Conservation (phyloP, 1,139 yeast genomes). For the Lodderomyces oxycetoniae region DNA sequence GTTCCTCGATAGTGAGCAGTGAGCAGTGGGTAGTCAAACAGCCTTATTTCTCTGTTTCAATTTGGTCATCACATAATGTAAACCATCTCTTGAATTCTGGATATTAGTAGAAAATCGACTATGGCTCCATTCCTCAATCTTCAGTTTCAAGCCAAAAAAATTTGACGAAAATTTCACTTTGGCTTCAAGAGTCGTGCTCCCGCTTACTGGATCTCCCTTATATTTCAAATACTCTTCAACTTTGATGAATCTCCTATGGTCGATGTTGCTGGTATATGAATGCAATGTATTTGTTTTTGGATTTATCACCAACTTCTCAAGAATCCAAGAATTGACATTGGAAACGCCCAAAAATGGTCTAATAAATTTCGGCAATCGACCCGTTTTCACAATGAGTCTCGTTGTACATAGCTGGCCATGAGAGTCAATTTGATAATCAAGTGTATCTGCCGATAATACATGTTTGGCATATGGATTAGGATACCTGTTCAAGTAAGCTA, state of each 20-base stretch:
- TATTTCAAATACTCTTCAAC: constrained; percentile 74
- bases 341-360: constrained; percentile 66
- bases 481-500: constrained; percentile 79
- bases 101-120: constrained; percentile 65
- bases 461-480: constrained; percentile 93
- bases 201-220: constrained; percentile 11
- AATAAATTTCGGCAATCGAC: constrained; percentile 77
- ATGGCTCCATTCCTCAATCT: constrained; percentile 82
- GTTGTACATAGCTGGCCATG: constrained; percentile 70
- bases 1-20: no score
- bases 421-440: constrained; percentile 53
- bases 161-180: constrained; percentile 73
- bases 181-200: constrained; percentile 31
- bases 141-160: constrained; percentile 61
- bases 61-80: constrained; percentile 70
- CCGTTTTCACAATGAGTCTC: constrained; percentile 71
- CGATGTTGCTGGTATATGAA: constrained; percentile 80
- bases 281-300: constrained; percentile 52
- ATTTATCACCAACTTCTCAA: constrained; percentile 76
- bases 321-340: constrained; percentile 73
- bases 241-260: constrained; percentile 73
- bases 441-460: constrained; percentile 79
- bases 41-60: constrained; percentile 22
- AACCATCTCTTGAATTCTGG: constrained; percentile 63
- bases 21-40: no score